Evolutionary conservation across 768 basidiomycete genomes (phyloP).

Genomic region (Filobasidium floriforme): DNA sequence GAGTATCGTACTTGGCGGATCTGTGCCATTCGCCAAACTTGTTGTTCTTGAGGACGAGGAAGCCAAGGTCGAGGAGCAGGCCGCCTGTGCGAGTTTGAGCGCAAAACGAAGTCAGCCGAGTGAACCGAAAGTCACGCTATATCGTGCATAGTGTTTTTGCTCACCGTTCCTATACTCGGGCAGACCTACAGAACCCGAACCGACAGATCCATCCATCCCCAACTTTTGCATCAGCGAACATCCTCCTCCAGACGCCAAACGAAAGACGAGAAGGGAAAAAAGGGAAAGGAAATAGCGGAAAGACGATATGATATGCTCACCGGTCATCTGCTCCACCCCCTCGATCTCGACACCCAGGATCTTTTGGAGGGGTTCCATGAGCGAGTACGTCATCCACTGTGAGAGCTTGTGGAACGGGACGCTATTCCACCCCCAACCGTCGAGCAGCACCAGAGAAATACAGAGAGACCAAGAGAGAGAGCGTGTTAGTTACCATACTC

Average conservation of each 20-base stretch:
- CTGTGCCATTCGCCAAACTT: constrained; percentile 38
- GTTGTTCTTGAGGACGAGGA: constrained; percentile 60
- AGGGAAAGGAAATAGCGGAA: too few relatives aligned
- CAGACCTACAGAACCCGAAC: not conserved
- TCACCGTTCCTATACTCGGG: constrained; percentile 1
- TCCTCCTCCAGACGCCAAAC: too few relatives aligned
- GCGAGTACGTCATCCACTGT: constrained; percentile 84
- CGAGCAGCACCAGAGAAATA: too few relatives aligned
- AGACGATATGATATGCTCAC: too few relatives aligned
- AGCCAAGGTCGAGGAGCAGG: constrained; percentile 73
- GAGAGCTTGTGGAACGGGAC: constrained; percentile 96
- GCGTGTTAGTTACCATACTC: too few relatives aligned
- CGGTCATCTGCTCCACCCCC: constrained; percentile 59
- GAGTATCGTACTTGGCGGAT: constrained; percentile 44
- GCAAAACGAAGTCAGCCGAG: too few relatives aligned
- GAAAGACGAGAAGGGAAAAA: too few relatives aligned
- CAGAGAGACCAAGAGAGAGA: too few relatives aligned
- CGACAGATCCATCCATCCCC: not conserved
- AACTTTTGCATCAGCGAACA: not conserved
- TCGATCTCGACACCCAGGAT: constrained; percentile 73
- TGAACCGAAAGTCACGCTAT: too few relatives aligned
- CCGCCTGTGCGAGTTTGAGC: constrained; percentile 61
- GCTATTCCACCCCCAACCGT: too few relatives aligned
- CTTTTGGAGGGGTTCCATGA: constrained; percentile 74
- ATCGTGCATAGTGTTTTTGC: not conserved